Percentiles rank a stretch among this genome's conserved stretches.
Evolutionary conservation across 805 yeast genomes (phyloP).

Genomic region (Wickerhamomyces bovis): DNA sequence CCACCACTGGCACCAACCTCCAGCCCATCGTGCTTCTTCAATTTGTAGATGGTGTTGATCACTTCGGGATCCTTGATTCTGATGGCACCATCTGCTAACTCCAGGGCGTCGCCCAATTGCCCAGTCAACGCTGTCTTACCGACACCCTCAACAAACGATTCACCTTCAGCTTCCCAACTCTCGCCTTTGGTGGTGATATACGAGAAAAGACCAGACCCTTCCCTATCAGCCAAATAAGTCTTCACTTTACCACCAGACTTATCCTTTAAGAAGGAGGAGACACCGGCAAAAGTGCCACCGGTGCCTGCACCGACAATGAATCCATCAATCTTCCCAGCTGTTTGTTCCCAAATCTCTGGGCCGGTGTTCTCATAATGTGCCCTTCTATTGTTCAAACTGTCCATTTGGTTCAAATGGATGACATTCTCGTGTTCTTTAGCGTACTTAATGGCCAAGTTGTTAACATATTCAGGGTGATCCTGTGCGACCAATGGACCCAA

Average conservation of each 20-base stretch:
- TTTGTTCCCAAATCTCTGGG: slow-evolving; percentile 69
- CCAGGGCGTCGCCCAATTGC: slow-evolving; percentile 16
- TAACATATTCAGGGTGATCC: slow-evolving; percentile 42
- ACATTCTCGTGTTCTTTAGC: slow-evolving; percentile 38
- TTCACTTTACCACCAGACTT: slow-evolving; percentile 29
- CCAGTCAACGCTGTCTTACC: slow-evolving; percentile 19
- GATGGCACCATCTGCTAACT: slow-evolving; percentile 14
- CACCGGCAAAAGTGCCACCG: slow-evolving; percentile 82
- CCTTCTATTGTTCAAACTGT: slow-evolving; percentile 68
- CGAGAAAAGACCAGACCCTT: slow-evolving; percentile 60
- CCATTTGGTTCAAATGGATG: slow-evolving; percentile 78
- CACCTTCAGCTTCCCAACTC: slow-evolving; percentile 19
- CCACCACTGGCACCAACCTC: slow-evolving; percentile 22
- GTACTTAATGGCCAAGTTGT: slow-evolving; percentile 26
- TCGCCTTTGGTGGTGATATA: slow-evolving; percentile 15
- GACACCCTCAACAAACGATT: slow-evolving; percentile 22
- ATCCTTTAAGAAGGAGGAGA: slow-evolving; percentile 55
- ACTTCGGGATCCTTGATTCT: slow-evolving; percentile 15
- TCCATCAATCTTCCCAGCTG: slow-evolving; percentile 45
- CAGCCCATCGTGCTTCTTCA: slow-evolving; percentile 13
- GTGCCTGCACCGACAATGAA: slow-evolving; percentile 80
- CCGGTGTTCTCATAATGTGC: slow-evolving; percentile 68
- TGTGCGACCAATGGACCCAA: slow-evolving; percentile 63
- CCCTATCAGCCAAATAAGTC: slow-evolving; percentile 70
- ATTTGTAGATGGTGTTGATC: slow-evolving; percentile 12